phyloP scores from a whole-genome alignment of 768 basidiomycete species.

The Leccinum subtestaceum region DNA sequence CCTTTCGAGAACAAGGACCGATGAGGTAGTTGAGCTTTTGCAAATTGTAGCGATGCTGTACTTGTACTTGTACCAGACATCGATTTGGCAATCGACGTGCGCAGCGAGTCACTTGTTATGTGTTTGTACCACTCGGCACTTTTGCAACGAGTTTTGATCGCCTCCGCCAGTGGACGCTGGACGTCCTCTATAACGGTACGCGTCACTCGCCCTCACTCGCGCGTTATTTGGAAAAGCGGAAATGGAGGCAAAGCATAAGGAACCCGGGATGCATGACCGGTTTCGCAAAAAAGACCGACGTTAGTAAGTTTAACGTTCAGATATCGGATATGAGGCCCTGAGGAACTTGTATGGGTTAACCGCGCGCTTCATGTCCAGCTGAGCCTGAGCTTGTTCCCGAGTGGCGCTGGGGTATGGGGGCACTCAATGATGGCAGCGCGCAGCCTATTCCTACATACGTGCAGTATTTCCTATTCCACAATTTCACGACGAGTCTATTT shows the following conservation, averaged over 20 bases:
- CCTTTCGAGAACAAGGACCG: slow-evolving; percentile 14
- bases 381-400: neutral
- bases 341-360: neutral
- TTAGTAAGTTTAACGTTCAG: slow-evolving; percentile 10
- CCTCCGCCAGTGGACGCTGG: neutral
- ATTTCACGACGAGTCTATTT: slow-evolving; percentile 7
- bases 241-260: neutral
- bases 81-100: slow-evolving; percentile 14
- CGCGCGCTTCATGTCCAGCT: neutral
- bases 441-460: neutral
- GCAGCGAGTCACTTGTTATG: neutral
- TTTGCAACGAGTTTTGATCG: neutral
- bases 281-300: neutral
- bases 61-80: slow-evolving; percentile 12
- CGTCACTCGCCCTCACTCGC: slow-evolving; percentile 1
- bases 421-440: neutral
- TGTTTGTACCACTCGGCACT: neutral
- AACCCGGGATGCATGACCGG: slow-evolving; percentile 14
- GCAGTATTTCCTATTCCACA: neutral
- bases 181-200: slow-evolving; percentile 4
- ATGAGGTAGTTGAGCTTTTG: slow-evolving; percentile 19
- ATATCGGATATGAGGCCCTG: neutral
- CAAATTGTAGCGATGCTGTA: slow-evolving; percentile 23
- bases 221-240: neutral
- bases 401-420: neutral